Conservation (phyloP, 495 filamentous ascomycete genomes). For the Tuber aestivum region DNA sequence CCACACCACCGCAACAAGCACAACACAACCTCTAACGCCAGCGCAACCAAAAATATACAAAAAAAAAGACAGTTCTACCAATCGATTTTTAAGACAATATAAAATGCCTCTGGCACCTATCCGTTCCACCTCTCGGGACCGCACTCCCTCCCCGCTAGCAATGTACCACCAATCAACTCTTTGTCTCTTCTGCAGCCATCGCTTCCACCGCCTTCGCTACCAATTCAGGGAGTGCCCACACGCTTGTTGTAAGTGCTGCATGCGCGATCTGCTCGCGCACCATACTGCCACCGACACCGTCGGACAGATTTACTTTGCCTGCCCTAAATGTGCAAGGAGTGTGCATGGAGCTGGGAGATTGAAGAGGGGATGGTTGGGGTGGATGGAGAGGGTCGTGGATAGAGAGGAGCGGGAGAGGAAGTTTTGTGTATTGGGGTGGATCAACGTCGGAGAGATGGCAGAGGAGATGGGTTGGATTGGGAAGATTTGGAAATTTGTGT, state of each 20-base stretch:
- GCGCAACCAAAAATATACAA: no score
- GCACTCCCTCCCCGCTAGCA: background rate
- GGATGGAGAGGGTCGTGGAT: background rate
- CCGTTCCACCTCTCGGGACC: background rate
- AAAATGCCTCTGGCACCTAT: background rate
- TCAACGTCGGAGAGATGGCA: background rate
- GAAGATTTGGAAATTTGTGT: background rate
- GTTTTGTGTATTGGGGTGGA: background rate
- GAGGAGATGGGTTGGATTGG: background rate
- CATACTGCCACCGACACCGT: fast-evolving
- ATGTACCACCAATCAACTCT: background rate
- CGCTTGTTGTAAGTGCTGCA: background rate
- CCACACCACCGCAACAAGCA: no score
- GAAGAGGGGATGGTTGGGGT: background rate
- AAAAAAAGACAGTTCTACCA: background rate
- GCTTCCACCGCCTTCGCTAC: background rate
- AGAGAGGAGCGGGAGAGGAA: background rate
- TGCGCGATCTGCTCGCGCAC: background rate
- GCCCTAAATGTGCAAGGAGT: background rate
- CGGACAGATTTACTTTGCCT: background rate
- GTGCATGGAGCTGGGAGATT: background rate
- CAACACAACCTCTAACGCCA: no score
- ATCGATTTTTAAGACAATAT: background rate
- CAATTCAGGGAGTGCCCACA: background rate
- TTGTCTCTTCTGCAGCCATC: background rate